Evolutionary conservation across 2,329 filamentous ascomycete species (phyloP), one percentile per base, ranked within the genome.

Genomic region (Colletotrichum navitas): DNA sequence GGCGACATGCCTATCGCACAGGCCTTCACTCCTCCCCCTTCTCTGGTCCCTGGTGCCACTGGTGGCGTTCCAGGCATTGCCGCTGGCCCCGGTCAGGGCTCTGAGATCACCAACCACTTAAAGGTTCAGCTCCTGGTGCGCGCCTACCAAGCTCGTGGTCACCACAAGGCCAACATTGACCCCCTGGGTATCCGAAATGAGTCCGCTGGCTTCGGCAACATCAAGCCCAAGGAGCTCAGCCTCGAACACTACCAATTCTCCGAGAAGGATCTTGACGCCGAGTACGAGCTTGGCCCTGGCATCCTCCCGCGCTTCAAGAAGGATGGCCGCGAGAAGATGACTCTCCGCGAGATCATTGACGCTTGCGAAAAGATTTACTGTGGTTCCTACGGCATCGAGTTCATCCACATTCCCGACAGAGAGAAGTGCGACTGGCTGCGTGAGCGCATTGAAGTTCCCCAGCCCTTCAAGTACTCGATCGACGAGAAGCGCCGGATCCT

Each of bases 351-450:
- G 79, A 99, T 99, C 78, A 91, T 99, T 77, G 92, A 88, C 62
- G 91, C 94, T 73, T 99, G 96, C 85, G 96, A 99, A 85, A 92
- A 91, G 81, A 93, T 97, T 79, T 99, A 99, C 88, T 97, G 94
- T 80, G 95, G 96, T 76, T 94, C 94, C n/a, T 98, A 97, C 80
- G 95, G 96, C 82, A 90, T 98, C 71, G 96, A 99, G 83, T 99
- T 98, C 85, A 98, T 99, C 80, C 96, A 99, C 84, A 99, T 99
- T 75, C 95, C 96, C 69, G 95, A 99, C 82, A 90, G 96, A 79
- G 94, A 95, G 81, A 96, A 97, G 84, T 99, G 96, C 86, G 96
- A 99, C 85, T 99, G 96, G 96, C 91, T 99, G 74, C 91, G 96
- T 78, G 93, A 97, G 84, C 94, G 96, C 74, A 89, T 98, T 77